Base-by-base conservation (phyloP, 2,329 filamentous ascomycete genomes). In the Hymenoscyphus albidus region DNA sequence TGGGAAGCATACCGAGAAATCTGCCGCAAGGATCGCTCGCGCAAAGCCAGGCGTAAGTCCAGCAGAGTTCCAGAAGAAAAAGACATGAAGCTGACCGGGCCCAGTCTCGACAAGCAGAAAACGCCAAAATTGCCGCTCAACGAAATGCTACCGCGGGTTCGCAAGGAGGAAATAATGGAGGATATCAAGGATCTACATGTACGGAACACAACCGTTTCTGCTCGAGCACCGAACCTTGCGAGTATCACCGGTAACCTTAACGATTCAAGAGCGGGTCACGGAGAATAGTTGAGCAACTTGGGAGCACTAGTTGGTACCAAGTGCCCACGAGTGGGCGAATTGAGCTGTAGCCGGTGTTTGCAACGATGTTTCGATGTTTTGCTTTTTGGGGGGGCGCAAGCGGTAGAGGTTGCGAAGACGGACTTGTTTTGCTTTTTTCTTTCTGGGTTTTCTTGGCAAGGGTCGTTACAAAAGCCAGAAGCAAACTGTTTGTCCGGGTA, bases 41-140 rank as follows among this genome's bases (percentile, higher is more conserved):
- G 59, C 63, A 18, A 67, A 68, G n/a, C 64, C 66, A 58, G 59
- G 61, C 18, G 70, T 71, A 65, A 65, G 66, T 65, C 16, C 51
- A 62, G 27, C 42, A 27, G 22, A 62, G 57, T 40, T n/a, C 12
- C 22, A 27, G 14, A 16, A 27, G 27, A 27, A 5, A 12, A 18
- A 27, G 48, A 60, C 51, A 5, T 14, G 38, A 44, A 58, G 57
- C 62, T 65, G 22, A 64, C 32, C 13, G 27, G 22, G 27, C 51
- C 42, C 44, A 70, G 69, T 69, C 64, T 13, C 63, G 65, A 9
- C 62, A 70, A 66, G 68, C 67, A n/a, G 44, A 58, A 22, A 62
- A 66, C 18, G 69, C 69, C n/a, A 35, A 51, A 44, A 54, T 58
- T 60, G 62, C 64, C 4, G 68, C 65, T 14, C 59, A 68, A 65